A percentile compares a stretch with the other conserved stretches of the same genome.
These are phyloP conservation scores for Trichoderma arundinaceum DNA, from an alignment of 2,329 filamentous ascomycete species.

Conservation along the genomic window DNA sequence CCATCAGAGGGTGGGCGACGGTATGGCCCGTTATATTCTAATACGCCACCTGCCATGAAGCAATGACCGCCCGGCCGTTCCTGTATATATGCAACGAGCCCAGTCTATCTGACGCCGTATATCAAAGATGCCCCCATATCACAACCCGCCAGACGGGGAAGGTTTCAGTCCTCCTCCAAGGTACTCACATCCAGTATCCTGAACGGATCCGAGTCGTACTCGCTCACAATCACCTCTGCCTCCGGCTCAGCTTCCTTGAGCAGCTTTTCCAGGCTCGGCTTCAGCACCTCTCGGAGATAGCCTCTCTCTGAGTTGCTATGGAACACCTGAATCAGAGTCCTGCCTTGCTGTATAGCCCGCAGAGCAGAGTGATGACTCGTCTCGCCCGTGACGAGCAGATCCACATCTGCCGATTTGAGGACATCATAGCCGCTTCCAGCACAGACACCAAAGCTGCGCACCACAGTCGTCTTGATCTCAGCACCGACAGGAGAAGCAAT, in stretches of 20 bases:
- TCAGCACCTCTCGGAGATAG: slow-evolving; percentile 76
- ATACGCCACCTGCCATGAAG: slow-evolving; percentile 8
- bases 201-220: slow-evolving; percentile 86
- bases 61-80: slow-evolving; percentile 1
- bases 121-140: neutral
- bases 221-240: slow-evolving; percentile 74
- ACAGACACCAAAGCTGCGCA: slow-evolving; percentile 80
- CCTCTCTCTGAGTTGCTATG: slow-evolving; percentile 92
- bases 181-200: slow-evolving; percentile 67
- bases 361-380: slow-evolving; percentile 92
- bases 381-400: slow-evolving; percentile 89
- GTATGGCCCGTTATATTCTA: slow-evolving; percentile 6
- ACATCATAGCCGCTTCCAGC: slow-evolving; percentile 86
- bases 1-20: slow-evolving; percentile 34
- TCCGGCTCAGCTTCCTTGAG: slow-evolving; percentile 57
- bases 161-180: slow-evolving; percentile 40
- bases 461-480: slow-evolving; percentile 46
- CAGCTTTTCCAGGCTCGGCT: slow-evolving; percentile 64
- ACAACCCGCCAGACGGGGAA: neutral
- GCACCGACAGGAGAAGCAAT: slow-evolving; percentile 58
- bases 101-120: slow-evolving; percentile 6
- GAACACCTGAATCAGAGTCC: slow-evolving; percentile 82
- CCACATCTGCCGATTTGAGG: slow-evolving; percentile 71
- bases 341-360: slow-evolving; percentile 81
- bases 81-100: slow-evolving; percentile 9